Percentiles rank a stretch among this genome's conserved stretches.
These are phyloP conservation scores for Brassica rapa DNA, from an alignment of 345 rosid genomes.

Conservation along the genomic window DNA sequence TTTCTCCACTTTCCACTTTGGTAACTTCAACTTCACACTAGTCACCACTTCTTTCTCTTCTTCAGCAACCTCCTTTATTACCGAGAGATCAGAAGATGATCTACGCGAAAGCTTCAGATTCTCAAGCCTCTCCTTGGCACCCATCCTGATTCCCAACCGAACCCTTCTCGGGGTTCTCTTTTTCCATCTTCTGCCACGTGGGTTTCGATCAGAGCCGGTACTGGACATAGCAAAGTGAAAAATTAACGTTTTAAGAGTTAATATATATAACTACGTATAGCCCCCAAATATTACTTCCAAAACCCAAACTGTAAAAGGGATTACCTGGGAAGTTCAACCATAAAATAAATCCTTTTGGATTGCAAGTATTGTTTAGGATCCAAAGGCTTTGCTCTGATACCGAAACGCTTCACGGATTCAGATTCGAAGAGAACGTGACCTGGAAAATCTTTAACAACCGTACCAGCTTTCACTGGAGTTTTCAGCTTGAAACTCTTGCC, in stretches of 20 bases:
- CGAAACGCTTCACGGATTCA: constrained; percentile 70
- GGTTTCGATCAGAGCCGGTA: constrained; percentile 5
- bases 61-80: constrained; percentile 38
- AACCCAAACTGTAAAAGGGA: background rate
- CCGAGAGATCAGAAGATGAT: constrained; percentile 71
- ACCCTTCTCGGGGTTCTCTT: constrained; percentile 63
- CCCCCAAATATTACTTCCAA: background rate
- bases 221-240: background rate
- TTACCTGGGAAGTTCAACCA: constrained; percentile 67
- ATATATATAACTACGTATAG: background rate
- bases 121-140: constrained; percentile 85
- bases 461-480: constrained; percentile 76
- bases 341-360: constrained; percentile 76
- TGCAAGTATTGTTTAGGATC: constrained; percentile 55
- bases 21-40: constrained; percentile 69
- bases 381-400: constrained; percentile 71
- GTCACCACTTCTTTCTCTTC: constrained; percentile 13
- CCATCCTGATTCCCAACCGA: constrained; percentile 77
- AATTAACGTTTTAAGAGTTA: background rate
- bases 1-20: constrained; percentile 70
- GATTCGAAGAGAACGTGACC: constrained; percentile 78
- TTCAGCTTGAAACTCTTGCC: constrained; percentile 79
- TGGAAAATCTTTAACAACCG: constrained; percentile 62
- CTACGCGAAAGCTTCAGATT: constrained; percentile 73
- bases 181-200: constrained; percentile 36